Evolutionary conservation across 164 flowering plant species (phyloP).

Genomic region (Sedum album): DNA sequence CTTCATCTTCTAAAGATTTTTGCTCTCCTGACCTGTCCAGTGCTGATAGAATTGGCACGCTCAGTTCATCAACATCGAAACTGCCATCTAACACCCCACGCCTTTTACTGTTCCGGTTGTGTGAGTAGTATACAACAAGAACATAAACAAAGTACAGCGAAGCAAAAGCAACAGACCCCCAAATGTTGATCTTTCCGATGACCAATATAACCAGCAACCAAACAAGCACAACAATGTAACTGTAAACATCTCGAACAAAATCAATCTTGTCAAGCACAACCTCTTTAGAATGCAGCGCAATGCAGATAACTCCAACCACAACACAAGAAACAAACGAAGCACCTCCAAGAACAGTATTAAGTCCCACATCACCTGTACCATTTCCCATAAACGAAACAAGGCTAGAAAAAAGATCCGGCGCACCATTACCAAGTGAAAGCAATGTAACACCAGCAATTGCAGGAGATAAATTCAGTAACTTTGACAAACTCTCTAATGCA

Average conservation of each 20-base stretch:
- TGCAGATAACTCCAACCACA: constrained; percentile 74
- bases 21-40: constrained; percentile 23
- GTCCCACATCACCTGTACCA: constrained; percentile 75
- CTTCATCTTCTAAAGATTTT: constrained; percentile 67
- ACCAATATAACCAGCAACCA: constrained; percentile 44
- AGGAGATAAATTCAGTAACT: constrained; percentile 62
- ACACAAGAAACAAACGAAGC: constrained; percentile 85
- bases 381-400: constrained; percentile 81
- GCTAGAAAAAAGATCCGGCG: constrained; percentile 96
- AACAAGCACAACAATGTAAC: constrained; percentile 49
- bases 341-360: constrained; percentile 93
- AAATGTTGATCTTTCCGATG: constrained; percentile 48
- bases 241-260: constrained; percentile 66
- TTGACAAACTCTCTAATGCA: constrained; percentile 73
- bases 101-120: constrained; percentile 59
- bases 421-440: constrained; percentile 95
- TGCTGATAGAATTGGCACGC: constrained; percentile 32
- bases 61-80: constrained; percentile 43
- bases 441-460: constrained; percentile 93
- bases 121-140: constrained; percentile 70
- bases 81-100: constrained; percentile 54
- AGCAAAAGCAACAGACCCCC: constrained; percentile 62
- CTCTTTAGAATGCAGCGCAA: constrained; percentile 49
- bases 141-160: constrained; percentile 67
- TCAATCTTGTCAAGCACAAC: constrained; percentile 62